Conservation (phyloP, 2,329 filamentous ascomycete species). For the Aspergillus eucalypticola region DNA sequence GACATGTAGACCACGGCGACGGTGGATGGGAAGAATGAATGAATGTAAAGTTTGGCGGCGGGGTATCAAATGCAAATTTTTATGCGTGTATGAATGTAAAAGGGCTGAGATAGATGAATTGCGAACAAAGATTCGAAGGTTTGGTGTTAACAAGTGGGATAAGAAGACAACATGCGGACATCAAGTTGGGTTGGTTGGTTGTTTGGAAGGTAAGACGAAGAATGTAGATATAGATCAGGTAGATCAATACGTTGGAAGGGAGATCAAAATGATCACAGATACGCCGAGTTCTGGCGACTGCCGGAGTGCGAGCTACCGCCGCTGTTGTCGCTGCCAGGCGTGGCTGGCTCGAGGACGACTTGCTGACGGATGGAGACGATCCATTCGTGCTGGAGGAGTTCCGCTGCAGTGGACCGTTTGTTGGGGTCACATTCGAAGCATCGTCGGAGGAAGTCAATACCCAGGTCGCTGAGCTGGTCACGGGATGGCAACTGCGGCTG, state of each 20-base stretch:
- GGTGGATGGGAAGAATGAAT: neutral
- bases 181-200: too few species aligned
- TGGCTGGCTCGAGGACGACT: conserved; percentile 47
- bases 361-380: conserved; percentile 55
- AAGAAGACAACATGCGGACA: too few species aligned
- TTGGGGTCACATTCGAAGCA: conserved; percentile 86
- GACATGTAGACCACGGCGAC: neutral
- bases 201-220: too few species aligned
- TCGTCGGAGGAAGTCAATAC: conserved; percentile 82
- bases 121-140: neutral
- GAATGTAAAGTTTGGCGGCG: conserved; percentile 11
- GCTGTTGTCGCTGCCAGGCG: conserved; percentile 39
- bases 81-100: neutral
- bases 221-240: too few species aligned
- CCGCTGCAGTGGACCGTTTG: conserved; percentile 76
- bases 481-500: conserved; percentile 77
- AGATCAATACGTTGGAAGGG: neutral
- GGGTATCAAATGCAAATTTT: conserved; percentile 37
- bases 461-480: conserved; percentile 80
- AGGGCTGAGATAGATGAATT: neutral
- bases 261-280: conserved; percentile 22
- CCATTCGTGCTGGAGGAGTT: conserved; percentile 94
- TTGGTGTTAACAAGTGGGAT: neutral
- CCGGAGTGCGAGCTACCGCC: conserved; percentile 35
- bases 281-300: conserved; percentile 33